Evolutionary conservation across 2,329 filamentous ascomycete genomes (phyloP), one percentile per base, ranked within the genome.

Genomic region (Calonectria naviculata): DNA sequence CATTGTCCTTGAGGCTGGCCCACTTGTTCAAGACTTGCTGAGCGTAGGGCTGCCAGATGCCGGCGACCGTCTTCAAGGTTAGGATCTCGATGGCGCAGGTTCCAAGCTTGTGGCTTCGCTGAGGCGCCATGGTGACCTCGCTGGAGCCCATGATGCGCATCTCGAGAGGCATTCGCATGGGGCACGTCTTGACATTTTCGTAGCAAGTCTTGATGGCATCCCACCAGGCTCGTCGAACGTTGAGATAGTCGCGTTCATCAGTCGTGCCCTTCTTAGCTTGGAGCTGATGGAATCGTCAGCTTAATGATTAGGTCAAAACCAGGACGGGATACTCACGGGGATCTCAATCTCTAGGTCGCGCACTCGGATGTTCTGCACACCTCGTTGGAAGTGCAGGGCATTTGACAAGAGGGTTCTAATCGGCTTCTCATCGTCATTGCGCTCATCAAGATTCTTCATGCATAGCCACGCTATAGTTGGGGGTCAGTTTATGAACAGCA

Each of bases 111-210:
- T 72, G 69, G 19, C 67, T 66, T 7, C 66, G 63, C 41, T 72
- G 70, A 5, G 70, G 70, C 12, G 70, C 70, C 70, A 72, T 63
- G 31, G 61, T 60, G 26, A 70, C 70, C 17, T 70, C 67, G 21
- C 70, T 72, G 21, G 61, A 64, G 12, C 70, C 70, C 70, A 72
- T 72, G 62, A 72, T 72, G 47, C 70, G 70, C 70, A 72, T 72
- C 36, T 72, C 70, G 4, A 72, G 62, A 6, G 70, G 70, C 70
- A 72, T 72, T 12, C 70, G 70, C 70, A 72, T 72, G 17, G 70
- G 70, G 28, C 62, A 72, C 2, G 38, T 67, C 24, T 72, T 42
- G 31, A 26, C 49, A 31, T 72, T 72, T 21, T 46, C 42, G 47
- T 72, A 72, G 56, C 34, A 38, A 29, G 60, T 58, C 17, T 49